Conservation (phyloP, 352 stramenopile genomes). For the Phytophthora pinifolia region DNA sequence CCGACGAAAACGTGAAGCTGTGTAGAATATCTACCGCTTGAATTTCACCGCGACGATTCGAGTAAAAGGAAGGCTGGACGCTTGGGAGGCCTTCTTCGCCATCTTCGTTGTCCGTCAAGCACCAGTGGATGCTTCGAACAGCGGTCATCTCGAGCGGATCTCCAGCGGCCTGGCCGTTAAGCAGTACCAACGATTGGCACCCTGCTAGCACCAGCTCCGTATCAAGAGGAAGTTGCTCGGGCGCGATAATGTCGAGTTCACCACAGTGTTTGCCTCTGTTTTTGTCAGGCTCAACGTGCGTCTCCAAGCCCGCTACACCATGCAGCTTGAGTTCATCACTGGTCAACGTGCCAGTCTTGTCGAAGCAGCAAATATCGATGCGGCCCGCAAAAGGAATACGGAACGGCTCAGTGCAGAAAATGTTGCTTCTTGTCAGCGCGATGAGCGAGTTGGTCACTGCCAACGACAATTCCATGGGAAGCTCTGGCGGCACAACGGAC, state of each 20-base stretch:
- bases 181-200: slow-evolving; percentile 97
- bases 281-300: slow-evolving; percentile 34
- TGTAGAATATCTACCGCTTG: slow-evolving; percentile 95
- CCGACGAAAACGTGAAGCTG: slow-evolving; percentile 95
- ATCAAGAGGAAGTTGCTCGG: slow-evolving; percentile 91
- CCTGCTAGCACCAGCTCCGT: slow-evolving; percentile 83
- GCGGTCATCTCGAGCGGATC: slow-evolving; percentile 98
- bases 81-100: slow-evolving; percentile 17
- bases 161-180: slow-evolving; percentile 95
- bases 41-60: slow-evolving; percentile 33
- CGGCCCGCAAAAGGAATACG: slow-evolving; percentile 96
- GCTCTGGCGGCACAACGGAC: slow-evolving; percentile 97
- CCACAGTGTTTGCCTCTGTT: slow-evolving; percentile 42
- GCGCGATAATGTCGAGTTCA: slow-evolving; percentile 77
- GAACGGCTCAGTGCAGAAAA: slow-evolving; percentile 99
- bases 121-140: slow-evolving; percentile 82
- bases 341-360: slow-evolving; percentile 99
- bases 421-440: slow-evolving; percentile 92
- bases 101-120: slow-evolving; percentile 59
- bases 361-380: slow-evolving; percentile 97
- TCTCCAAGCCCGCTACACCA: slow-evolving; percentile 90
- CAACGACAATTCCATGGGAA: slow-evolving; percentile 98
- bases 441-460: slow-evolving; percentile 97
- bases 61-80: slow-evolving; percentile 34
- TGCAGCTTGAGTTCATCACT: slow-evolving; percentile 95